Evolutionary conservation across 495 filamentous ascomycete genomes (phyloP).

Genomic region (Xylaria acuta): DNA sequence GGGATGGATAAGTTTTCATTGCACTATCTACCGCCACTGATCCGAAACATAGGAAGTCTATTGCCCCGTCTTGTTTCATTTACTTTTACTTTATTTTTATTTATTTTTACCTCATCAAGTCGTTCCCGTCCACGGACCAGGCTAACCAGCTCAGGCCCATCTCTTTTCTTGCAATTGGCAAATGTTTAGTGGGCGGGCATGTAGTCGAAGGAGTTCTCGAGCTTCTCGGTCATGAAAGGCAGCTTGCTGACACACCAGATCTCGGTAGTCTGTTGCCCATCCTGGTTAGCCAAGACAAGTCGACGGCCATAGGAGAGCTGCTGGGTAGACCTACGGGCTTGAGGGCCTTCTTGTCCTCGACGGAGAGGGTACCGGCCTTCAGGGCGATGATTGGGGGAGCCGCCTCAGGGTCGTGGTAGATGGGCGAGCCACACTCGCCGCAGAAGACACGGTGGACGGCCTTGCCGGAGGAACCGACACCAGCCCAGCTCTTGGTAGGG

Average conservation of each 20-base stretch:
- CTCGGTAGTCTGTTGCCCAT: conserved; percentile 61
- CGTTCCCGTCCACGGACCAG: background rate
- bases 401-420: conserved; percentile 71
- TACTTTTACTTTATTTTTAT: conserved; percentile 18
- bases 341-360: conserved; percentile 68
- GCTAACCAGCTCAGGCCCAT: background rate
- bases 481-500: conserved; percentile 66
- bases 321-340: conserved; percentile 60
- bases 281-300: conserved; percentile 5
- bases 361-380: conserved; percentile 68
- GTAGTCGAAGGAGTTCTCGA: conserved; percentile 54
- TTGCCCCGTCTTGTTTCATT: conserved; percentile 21
- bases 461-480: conserved; percentile 61
- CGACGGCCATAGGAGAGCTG: too few relatives aligned
- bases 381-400: conserved; percentile 72
- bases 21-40: conserved; percentile 22
- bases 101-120: conserved; percentile 4
- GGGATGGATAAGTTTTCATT: conserved; percentile 18
- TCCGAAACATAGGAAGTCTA: conserved; percentile 27
- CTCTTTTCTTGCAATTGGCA: background rate
- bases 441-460: conserved; percentile 72
- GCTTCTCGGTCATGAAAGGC: conserved; percentile 69
- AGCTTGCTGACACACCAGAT: conserved; percentile 74
- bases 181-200: conserved; percentile 25
- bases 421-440: conserved; percentile 70